Conservation (phyloP, 31 red algal species). For the Odonthalia washingtoniensis region DNA sequence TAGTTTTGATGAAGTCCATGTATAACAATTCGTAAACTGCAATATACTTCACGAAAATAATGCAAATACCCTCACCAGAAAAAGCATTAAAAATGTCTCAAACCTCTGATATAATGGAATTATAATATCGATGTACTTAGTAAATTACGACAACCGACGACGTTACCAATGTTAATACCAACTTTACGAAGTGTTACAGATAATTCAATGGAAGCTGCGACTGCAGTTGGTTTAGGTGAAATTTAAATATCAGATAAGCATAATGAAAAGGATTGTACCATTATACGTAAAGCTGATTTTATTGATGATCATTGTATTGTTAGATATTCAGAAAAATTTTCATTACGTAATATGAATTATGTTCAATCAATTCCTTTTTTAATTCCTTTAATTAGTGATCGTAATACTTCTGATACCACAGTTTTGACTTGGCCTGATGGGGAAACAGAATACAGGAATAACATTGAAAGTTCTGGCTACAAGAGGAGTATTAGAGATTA, state of each 20-base stretch:
- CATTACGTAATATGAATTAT: constrained; percentile 49
- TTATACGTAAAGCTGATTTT: constrained; percentile 21
- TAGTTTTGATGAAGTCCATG: background rate
- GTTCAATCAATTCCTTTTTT: background rate
- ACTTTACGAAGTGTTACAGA: constrained; percentile 23
- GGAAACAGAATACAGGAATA: too few relatives aligned
- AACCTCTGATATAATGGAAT: constrained; percentile 9
- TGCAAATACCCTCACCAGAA: constrained; percentile 8
- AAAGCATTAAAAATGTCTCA: constrained; percentile 16
- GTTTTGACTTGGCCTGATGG: too few relatives aligned
- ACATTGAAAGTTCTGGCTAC: too few relatives aligned
- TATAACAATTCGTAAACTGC: constrained; percentile 14
- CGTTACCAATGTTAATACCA: background rate
- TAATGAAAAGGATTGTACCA: background rate
- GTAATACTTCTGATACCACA: constrained; percentile 29
- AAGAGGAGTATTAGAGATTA: too few relatives aligned
- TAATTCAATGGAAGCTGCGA: constrained; percentile 44
- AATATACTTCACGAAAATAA: constrained; percentile 12
- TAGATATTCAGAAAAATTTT: constrained; percentile 45
- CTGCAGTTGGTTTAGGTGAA: constrained; percentile 43
- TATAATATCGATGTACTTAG: constrained; percentile 25
- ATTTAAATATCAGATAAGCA: constrained; percentile 25
- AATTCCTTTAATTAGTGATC: constrained; percentile 40
- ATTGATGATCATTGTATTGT: constrained; percentile 69
- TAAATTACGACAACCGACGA: constrained; percentile 15